Evolutionary conservation across 2,329 filamentous ascomycete genomes (phyloP).

Genomic region (Claviceps arundinis): DNA sequence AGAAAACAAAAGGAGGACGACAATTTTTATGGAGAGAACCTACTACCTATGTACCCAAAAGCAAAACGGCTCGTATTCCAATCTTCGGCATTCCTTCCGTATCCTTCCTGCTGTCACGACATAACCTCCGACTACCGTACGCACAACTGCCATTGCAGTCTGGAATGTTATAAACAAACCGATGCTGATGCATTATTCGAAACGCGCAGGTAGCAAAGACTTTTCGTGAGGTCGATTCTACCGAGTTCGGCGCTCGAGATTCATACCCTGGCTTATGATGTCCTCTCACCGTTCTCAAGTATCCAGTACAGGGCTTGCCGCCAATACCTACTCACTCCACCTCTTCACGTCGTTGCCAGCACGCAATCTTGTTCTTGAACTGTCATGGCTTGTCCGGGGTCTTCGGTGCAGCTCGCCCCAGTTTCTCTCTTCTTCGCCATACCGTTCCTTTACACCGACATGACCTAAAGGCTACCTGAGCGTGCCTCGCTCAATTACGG

Average conservation of each 20-base stretch:
- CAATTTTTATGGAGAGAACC: neutral
- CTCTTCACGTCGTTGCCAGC: neutral
- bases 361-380: neutral
- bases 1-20: neutral
- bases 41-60: neutral
- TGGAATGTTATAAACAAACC: neutral
- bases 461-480: neutral
- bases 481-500: neutral
- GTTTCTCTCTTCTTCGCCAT: slow-evolving; percentile 1
- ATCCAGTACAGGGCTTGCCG: neutral
- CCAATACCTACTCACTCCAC: neutral
- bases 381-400: neutral
- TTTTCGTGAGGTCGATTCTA: neutral
- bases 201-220: neutral
- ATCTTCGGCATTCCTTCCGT: neutral
- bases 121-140: neutral
- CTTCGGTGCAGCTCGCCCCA: neutral
- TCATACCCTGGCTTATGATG: neutral
- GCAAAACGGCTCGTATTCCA: neutral
- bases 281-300: neutral
- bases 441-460: neutral
- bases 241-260: neutral
- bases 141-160: neutral
- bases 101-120: neutral
- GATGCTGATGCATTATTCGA: neutral